Conservation (phyloP, 2,329 filamentous ascomycete species). For the Pseudocercospora fuligena region DNA sequence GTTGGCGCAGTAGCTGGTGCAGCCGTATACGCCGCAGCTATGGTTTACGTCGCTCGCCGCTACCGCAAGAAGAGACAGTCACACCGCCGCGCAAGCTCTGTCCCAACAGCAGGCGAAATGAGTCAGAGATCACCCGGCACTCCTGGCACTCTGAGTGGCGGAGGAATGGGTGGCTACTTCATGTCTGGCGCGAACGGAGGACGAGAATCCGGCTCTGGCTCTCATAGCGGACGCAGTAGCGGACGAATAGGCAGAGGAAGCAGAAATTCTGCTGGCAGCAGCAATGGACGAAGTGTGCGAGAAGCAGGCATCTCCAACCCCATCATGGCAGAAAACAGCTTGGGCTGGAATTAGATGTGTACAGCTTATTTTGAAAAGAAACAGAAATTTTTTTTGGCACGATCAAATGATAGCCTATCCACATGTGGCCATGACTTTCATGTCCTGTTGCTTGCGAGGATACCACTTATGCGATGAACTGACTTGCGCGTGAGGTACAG, state of each 20-base stretch:
- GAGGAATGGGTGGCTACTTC: constrained; percentile 54
- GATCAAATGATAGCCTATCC: background rate
- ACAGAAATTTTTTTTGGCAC: background rate
- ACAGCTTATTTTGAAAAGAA: background rate
- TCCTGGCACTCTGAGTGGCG: constrained; percentile 34
- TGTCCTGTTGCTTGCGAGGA: background rate
- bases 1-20: constrained; percentile 78
- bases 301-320: constrained; percentile 83
- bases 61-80: constrained; percentile 76
- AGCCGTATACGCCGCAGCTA: constrained; percentile 87
- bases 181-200: constrained; percentile 69
- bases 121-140: constrained; percentile 41
- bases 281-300: constrained; percentile 66
- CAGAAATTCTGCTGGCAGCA: constrained; percentile 64
- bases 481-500: too few species aligned
- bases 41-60: constrained; percentile 89
- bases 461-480: constrained; percentile 3
- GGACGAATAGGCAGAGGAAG: constrained; percentile 47
- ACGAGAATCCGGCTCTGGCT: constrained; percentile 39
- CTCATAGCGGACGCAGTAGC: constrained; percentile 43
- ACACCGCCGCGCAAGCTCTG: constrained; percentile 77
- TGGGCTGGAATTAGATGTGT: constrained; percentile 79
- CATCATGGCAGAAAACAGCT: constrained; percentile 89
- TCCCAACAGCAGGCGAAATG: constrained; percentile 65
- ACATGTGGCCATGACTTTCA: background rate